These are phyloP conservation scores for Erucastrum elatum DNA, from an alignment of 345 rosid genomes.

Conservation along the genomic window DNA sequence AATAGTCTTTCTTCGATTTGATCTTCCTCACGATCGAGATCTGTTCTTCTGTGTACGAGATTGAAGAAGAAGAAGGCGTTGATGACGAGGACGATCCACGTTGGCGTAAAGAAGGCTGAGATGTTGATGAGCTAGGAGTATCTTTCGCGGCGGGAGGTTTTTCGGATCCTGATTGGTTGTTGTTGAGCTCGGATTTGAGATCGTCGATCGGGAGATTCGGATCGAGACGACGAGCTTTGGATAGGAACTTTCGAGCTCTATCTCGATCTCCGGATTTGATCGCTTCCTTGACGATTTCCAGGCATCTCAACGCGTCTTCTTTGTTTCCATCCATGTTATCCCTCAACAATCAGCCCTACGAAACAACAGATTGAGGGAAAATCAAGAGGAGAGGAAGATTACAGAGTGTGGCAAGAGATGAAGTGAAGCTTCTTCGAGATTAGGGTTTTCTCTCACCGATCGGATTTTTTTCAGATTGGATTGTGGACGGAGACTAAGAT, in stretches of 20 bases:
- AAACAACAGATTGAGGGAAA: conserved; percentile 23
- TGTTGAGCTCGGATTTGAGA: conserved; percentile 51
- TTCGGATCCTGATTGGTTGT: conserved; percentile 31
- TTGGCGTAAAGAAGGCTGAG: conserved; percentile 58
- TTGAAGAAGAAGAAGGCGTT: conserved; percentile 46
- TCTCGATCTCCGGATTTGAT: conserved; percentile 69
- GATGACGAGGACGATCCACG: conserved; percentile 46
- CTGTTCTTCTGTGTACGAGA: conserved; percentile 69
- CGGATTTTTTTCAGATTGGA: conserved; percentile 18
- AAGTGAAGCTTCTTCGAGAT: background rate
- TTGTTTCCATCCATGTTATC: conserved; percentile 82
- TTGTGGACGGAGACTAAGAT: background rate
- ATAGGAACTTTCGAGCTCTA: conserved; percentile 77
- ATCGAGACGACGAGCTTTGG: conserved; percentile 93
- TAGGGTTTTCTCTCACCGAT: conserved; percentile 39
- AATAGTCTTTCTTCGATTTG: conserved; percentile 77
- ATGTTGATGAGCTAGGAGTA: conserved; percentile 32
- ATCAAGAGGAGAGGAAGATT: conserved; percentile 9
- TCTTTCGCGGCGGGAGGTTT: conserved; percentile 33
- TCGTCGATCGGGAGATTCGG: conserved; percentile 65
- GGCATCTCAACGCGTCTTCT: conserved; percentile 87
- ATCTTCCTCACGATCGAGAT: conserved; percentile 67
- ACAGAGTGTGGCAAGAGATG: background rate
- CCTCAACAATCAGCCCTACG: conserved; percentile 4
- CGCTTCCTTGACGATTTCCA: conserved; percentile 77